Base-by-base conservation (phyloP, 2,329 filamentous ascomycete species). In the Colletotrichum sp. region DNA sequence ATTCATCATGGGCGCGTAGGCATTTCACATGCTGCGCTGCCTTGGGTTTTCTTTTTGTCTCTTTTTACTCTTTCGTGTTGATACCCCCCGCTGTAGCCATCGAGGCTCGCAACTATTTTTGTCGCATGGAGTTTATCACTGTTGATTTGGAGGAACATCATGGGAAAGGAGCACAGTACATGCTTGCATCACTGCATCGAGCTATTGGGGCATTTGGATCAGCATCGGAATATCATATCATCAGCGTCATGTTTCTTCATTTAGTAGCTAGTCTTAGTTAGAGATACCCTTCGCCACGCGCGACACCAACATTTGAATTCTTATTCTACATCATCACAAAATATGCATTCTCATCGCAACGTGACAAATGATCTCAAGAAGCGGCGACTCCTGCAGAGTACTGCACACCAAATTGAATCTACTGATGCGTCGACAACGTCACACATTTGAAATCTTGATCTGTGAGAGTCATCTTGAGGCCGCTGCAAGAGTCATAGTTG, bases 211-310 rank as follows among this genome's bases (percentile, higher is more conserved):
- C 60, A 60, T 63, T 74, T 10, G 62, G 65, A 76, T 75, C 34
- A 69, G 72, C 44, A 76, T 66, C 70, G 74, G 65, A 64, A 36
- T 57, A 76, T 69, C 55, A 69, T 13, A 60, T 24, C 24, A 70
- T 66, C n/a, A 70, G 65, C 71, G 57, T 66, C 69, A 76, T 65
- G 32, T 39, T 36, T 76, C 44, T 49, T 44, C 24, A 24, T 52
- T 66, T 64, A 59, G 24, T 67, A 72, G 12, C 59, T 70, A 75
- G 65, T 24, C 65, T 67, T 76, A 76, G 74, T 74, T 63, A 55
- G 74, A 76, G 74, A 76, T 76, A 76, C 74, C 74, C 74, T 76
- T 69, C 74, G 71, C 71, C 71, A 66, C 63, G 71, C 36, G 74
- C 71, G 71, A 75, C 74, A 76, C 13, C 64, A 72, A 70, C 36